Evolutionary conservation across 129 eudicot genomes (phyloP).

Genomic region (Pseudognaphalium luteoalbum): DNA sequence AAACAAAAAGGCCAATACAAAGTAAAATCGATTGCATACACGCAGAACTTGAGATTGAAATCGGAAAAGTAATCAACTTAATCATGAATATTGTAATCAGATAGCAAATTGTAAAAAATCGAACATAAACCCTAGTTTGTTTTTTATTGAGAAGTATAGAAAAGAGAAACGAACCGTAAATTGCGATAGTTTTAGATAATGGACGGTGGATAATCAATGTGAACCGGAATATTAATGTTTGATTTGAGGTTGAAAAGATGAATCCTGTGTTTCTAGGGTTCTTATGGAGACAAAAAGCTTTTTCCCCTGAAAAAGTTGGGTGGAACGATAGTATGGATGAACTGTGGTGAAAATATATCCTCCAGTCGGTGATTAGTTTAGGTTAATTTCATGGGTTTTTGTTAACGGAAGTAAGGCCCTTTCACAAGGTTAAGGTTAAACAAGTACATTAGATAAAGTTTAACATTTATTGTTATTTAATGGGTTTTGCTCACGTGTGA

Average conservation of each 20-base stretch:
- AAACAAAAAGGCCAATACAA: not conserved
- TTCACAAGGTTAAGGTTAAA: too few relatives aligned
- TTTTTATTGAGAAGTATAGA: not conserved
- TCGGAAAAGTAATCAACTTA: not conserved
- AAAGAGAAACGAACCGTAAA: not conserved
- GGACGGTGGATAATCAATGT: not conserved
- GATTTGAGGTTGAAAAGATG: not conserved
- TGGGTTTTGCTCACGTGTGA: too few relatives aligned
- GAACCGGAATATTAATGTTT: not conserved
- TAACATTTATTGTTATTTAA: too few relatives aligned
- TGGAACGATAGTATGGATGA: too few relatives aligned
- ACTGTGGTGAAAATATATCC: too few relatives aligned
- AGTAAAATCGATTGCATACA: not conserved
- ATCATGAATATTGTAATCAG: not conserved
- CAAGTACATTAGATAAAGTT: too few relatives aligned
- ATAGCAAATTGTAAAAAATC: not conserved
- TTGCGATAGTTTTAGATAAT: not conserved
- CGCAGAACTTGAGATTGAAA: not conserved
- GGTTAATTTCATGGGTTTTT: too few relatives aligned
- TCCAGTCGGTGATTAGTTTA: too few relatives aligned
- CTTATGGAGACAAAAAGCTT: not conserved
- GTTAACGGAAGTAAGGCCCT: too few relatives aligned
- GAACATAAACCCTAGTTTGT: not conserved
- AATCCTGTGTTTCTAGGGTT: not conserved
- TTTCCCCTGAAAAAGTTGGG: too few relatives aligned